A percentile compares a stretch with the other conserved stretches of the same genome.
Conservation (phyloP, 2,329 filamentous ascomycete genomes). For the Penicillium occitanis region DNA sequence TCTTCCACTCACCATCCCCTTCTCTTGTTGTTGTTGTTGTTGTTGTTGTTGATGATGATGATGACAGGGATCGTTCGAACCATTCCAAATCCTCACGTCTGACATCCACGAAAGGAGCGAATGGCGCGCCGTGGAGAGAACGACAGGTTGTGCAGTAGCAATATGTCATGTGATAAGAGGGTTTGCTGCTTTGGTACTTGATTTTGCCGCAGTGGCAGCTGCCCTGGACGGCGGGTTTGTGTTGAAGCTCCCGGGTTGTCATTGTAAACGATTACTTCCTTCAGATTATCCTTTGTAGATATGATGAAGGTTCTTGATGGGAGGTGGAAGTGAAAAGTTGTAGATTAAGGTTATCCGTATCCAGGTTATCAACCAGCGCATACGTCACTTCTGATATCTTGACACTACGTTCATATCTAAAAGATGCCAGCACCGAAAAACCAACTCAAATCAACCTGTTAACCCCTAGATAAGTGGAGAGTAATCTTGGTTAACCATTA, state of each 20-base stretch:
- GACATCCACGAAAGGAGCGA: not conserved
- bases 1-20: not conserved
- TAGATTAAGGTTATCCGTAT: too few relatives aligned
- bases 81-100: not conserved
- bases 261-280: too few relatives aligned
- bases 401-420: too few relatives aligned
- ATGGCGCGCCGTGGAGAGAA: slow-evolving; percentile 3
- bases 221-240: not conserved
- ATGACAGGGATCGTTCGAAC: not conserved
- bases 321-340: too few relatives aligned
- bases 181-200: not conserved
- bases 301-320: too few relatives aligned
- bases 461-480: slow-evolving; percentile 16
- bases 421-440: too few relatives aligned
- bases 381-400: too few relatives aligned
- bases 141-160: slow-evolving; percentile 9
- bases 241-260: not conserved
- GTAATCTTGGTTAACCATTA: slow-evolving; percentile 13
- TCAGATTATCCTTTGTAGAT: too few relatives aligned
- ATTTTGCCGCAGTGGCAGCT: slow-evolving; percentile 8
- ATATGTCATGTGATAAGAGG: not conserved
- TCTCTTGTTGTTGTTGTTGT: not conserved
- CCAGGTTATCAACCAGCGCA: too few relatives aligned
- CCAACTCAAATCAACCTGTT: not conserved
- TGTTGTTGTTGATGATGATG: not conserved